These are phyloP conservation scores for Colletotrichum trifolii DNA, from an alignment of 2,329 filamentous ascomycete genomes.

Conservation along the genomic window DNA sequence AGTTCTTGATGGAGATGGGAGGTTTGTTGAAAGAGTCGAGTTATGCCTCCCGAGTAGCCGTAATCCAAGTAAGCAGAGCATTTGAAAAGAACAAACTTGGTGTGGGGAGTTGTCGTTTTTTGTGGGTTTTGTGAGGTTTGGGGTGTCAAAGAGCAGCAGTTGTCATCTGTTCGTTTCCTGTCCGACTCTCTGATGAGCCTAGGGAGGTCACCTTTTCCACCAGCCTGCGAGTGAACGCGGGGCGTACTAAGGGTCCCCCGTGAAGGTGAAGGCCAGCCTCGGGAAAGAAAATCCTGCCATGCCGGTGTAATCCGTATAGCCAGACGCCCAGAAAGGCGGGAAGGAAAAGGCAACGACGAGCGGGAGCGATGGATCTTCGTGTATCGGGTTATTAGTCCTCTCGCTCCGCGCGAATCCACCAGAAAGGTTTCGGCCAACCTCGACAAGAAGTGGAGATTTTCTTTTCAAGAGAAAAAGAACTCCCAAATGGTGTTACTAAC, in stretches of 20 bases:
- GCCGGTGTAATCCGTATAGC: constrained; percentile 21
- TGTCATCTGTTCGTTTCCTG: constrained; percentile 17
- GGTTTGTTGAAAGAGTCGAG: constrained; percentile 20
- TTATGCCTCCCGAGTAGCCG: constrained; percentile 23
- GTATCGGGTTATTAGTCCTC: constrained; percentile 49
- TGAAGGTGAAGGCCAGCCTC: constrained; percentile 38
- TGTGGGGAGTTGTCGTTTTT: constrained; percentile 24
- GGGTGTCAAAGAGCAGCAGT: constrained; percentile 18
- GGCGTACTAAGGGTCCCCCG: constrained; percentile 11
- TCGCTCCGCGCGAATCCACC: constrained; percentile 53
- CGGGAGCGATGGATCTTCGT: constrained; percentile 43
- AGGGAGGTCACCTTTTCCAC: constrained; percentile 11
- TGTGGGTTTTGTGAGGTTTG: constrained; percentile 17
- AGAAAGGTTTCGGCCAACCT: constrained; percentile 62
- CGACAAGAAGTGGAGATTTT: constrained; percentile 60
- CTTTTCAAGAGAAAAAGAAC: constrained; percentile 41
- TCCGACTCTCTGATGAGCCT: constrained; percentile 29
- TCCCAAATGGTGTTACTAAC: constrained; percentile 59
- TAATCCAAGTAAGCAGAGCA: constrained; percentile 28
- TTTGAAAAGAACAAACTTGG: constrained; percentile 29
- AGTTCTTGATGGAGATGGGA: constrained; percentile 11
- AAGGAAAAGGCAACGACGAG: constrained; percentile 40
- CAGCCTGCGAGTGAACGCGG: constrained; percentile 32
- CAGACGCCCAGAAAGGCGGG: constrained; percentile 21
- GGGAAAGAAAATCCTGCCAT: constrained; percentile 10